These are phyloP conservation scores for Trichophyton mentagrophytes DNA, from an alignment of 2,329 filamentous ascomycete genomes.

Conservation along the genomic window DNA sequence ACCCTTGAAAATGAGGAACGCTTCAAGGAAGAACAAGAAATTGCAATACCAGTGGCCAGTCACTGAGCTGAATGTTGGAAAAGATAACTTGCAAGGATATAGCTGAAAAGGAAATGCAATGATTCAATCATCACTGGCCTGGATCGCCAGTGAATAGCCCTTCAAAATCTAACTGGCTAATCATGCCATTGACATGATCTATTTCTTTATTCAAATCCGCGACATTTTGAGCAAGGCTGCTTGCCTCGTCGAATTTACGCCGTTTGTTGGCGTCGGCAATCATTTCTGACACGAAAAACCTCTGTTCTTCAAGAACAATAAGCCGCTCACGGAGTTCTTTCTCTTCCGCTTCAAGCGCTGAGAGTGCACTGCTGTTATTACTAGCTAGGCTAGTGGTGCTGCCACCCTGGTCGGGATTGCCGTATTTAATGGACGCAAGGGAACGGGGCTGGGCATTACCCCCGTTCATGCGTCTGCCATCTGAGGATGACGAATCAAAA, in stretches of 20 bases:
- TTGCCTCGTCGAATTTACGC: slow-evolving; percentile 74
- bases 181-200: slow-evolving; percentile 49
- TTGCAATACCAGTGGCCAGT: background rate
- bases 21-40: background rate
- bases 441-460: slow-evolving; percentile 26
- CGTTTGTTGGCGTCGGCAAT: slow-evolving; percentile 62
- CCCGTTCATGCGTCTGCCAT: slow-evolving; percentile 8
- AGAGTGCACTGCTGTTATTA: slow-evolving; percentile 45
- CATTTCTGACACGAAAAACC: slow-evolving; percentile 80
- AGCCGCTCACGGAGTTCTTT: slow-evolving; percentile 66
- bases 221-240: slow-evolving; percentile 62
- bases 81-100: background rate
- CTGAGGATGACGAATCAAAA: slow-evolving; percentile 16
- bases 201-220: slow-evolving; percentile 76
- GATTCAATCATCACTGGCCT: background rate
- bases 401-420: slow-evolving; percentile 35
- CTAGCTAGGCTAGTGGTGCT: slow-evolving; percentile 42
- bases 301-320: slow-evolving; percentile 80
- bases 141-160: slow-evolving; percentile 31
- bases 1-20: background rate
- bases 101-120: background rate
- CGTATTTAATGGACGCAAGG: slow-evolving; percentile 47
- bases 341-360: slow-evolving; percentile 66
- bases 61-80: background rate
- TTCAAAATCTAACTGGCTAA: slow-evolving; percentile 54